Base-by-base conservation (phyloP, 331 rosid genomes). In the Saraca asoca region DNA sequence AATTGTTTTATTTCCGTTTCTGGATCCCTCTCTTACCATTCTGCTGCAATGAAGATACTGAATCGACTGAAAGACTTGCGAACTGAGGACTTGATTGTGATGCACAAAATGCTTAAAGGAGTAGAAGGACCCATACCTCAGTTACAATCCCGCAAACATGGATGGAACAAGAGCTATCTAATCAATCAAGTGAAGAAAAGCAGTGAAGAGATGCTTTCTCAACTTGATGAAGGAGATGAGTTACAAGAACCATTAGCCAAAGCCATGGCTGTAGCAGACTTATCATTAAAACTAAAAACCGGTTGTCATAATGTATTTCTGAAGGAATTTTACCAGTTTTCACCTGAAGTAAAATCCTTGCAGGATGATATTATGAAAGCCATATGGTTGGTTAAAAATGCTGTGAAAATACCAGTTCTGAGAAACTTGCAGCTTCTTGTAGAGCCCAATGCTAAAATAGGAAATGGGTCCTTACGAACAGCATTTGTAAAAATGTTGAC, bases 261-360 rank as follows among this genome's bases (percentile, higher is more conserved):
- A 81, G 97, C 97, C 61, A 81, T 87, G 95, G 84, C 94, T 11
- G 66, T 93, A 52, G 90, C 91, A n/a, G 85, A 76, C 66, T 83
- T 93, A 57, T 82, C 91, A 14, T 51, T 65, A 54, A 84, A 84
- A 77, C 68, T 93, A 43, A 55, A 59, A 38, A 74, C 69, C 19
- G 88, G 88, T 74, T 69, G 70, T 62, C 79, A 62, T 57, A 76
- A 79, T 73, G 54, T 44, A 31, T 71, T 81, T 68, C 9, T 43
- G 24, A 54, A 71, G 49, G 87, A 84, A 35, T 84, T 87, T 75
- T 75, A 74, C 42, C 76, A 71, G 20, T 82, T 84, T 77, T 68
- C 96, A 37, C 83, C 91, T 31, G 85, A 81, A 64, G 73, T 82
- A 17, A 85, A 75, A 65, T 70, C 77, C 51, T 43, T 93, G 85